Base-by-base conservation (phyloP, 495 filamentous ascomycete species). In the Talaromyces proteolyticus region DNA sequence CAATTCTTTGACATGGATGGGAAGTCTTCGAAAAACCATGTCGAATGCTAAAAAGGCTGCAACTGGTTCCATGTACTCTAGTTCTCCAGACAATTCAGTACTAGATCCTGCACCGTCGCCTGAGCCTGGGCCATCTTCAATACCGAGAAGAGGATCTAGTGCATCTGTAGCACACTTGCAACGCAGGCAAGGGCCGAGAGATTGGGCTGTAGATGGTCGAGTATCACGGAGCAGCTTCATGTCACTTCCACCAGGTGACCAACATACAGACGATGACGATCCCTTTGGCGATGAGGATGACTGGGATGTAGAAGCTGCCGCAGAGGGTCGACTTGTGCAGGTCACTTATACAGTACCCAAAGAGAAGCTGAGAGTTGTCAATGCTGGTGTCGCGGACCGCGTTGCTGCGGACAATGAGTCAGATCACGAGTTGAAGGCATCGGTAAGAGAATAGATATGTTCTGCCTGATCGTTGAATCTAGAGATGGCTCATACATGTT, bases 301-400 rank as follows among this genome's bases (percentile, higher is more conserved):
- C 44, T 95, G 91, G 91, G 91, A 96, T 59, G 78, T 96, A 26
- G 92, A 96, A 63, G 78, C 78, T 40, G 89, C 88, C 5, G 86
- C 87, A 1, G 84, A 91, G 65, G 80, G 78, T 44, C 65, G 90
- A 39, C 77, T 88, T 14, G 91, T 97, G 52, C 92, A 97, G 68
- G 80, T 94, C 53, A 94, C 94, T 73, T 97, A 94, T 64, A 95
- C 91, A 1, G 88, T 95, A 50, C 92, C 92, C 42, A 86, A 81
- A 63, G 85, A 90, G 69, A 80, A 77, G 62, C 61, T 97, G 56
- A 73, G 92, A 44, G 89, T 97, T 11, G 91, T 96, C 7, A 97
- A 97, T 69, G 80, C 67, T 10, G 61, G 64, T 0, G 65, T 64
- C 1, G 48, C 57, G 0, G 67, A 73, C 38, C 23, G 42, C 2